Percentiles rank a stretch among this genome's conserved stretches.
Conservation (phyloP, 257 asterid species). For the Penstemon eatonii region DNA sequence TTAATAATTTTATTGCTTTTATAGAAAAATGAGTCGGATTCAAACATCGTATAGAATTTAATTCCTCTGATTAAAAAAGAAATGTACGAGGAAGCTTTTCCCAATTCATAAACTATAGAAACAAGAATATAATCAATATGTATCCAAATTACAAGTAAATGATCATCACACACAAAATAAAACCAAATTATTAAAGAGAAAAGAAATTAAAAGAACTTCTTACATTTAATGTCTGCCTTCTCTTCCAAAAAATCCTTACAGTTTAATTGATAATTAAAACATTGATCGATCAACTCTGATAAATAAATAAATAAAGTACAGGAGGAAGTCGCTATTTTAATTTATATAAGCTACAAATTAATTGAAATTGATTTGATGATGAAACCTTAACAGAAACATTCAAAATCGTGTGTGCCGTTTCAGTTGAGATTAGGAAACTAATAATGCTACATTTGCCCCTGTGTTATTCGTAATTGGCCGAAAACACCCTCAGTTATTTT, state of each 20-base stretch:
- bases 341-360: slow-evolving; percentile 7
- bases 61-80: not conserved
- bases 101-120: too few relatives aligned
- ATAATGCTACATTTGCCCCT: too few relatives aligned
- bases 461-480: too few relatives aligned
- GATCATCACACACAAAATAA: not conserved
- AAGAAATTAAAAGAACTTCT: not conserved
- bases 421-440: not conserved
- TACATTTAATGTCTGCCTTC: slow-evolving; percentile 3
- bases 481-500: too few relatives aligned
- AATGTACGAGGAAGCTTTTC: too few relatives aligned
- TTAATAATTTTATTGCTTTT: too few relatives aligned
- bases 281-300: not conserved
- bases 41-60: not conserved
- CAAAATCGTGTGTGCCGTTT: slow-evolving; percentile 38
- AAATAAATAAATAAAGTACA: not conserved
- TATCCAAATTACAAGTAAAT: too few relatives aligned
- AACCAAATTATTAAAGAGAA: not conserved
- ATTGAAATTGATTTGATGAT: slow-evolving; percentile 38
- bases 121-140: too few relatives aligned
- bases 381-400: slow-evolving; percentile 23
- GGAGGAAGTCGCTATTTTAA: not conserved
- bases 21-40: too few relatives aligned
- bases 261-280: not conserved
- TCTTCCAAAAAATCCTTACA: slow-evolving; percentile 1